These are phyloP conservation scores for Phylloporus sp. DNA, from an alignment of 768 basidiomycete genomes.

Conservation along the genomic window DNA sequence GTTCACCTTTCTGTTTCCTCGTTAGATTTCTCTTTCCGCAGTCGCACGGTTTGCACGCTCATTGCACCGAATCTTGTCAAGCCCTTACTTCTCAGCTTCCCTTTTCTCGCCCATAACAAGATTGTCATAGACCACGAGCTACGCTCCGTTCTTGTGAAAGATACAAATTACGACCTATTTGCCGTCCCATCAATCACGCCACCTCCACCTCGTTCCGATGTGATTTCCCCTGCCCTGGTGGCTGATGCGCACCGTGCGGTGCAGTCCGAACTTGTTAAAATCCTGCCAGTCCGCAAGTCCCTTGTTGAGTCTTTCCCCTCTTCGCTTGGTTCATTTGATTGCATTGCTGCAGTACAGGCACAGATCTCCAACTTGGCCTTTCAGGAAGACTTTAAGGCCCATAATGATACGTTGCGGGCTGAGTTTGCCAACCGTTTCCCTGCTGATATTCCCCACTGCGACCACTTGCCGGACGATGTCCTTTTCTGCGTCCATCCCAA, in stretches of 20 bases:
- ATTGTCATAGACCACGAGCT: constrained; percentile 30
- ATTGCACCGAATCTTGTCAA: too few species aligned
- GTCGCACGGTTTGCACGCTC: too few species aligned
- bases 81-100: constrained; percentile 31
- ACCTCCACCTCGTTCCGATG: neutral
- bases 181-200: too few species aligned
- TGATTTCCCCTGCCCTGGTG: neutral
- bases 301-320: neutral
- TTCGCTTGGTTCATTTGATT: neutral
- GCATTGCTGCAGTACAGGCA: neutral
- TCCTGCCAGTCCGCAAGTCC: neutral
- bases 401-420: neutral
- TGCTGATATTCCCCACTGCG: neutral
- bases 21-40: too few species aligned
- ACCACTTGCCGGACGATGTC: neutral
- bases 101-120: constrained; percentile 32
- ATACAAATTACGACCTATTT: too few species aligned
- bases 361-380: neutral
- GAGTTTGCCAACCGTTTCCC: neutral
- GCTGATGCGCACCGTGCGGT: neutral
- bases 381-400: neutral
- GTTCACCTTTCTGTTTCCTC: too few species aligned
- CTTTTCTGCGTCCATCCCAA: neutral
- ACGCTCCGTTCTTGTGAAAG: constrained; percentile 2
- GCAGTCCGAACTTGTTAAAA: neutral